Base-by-base conservation (phyloP, 768 basidiomycete species). In the Termitomyces sp. region DNA sequence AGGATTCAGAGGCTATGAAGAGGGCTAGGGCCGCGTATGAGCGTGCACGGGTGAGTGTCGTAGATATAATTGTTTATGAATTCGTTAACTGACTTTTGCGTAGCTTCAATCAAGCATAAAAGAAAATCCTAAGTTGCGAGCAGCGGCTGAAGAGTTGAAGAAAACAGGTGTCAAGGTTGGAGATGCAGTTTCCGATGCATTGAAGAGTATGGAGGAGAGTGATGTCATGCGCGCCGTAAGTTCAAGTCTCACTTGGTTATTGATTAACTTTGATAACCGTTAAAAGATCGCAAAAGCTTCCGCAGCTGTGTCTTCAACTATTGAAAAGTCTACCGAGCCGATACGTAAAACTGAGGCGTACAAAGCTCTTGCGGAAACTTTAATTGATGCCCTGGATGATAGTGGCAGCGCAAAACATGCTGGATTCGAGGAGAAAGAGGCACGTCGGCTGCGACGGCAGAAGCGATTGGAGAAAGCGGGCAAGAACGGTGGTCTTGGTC, bases 1-100 rank as follows among this genome's bases (percentile, higher is more conserved):
- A 98, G 78, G 97, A 98, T 71, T 94, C 93, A 55, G 94, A 96
- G 69, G 89, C 95, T 15, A 88, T 99, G 93, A 93, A 92, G 77
- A 83, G 81, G 66, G 95, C 95, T 2, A 84, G 82, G 70, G 94
- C 91, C 53, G 86, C 92, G 59, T 98, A 98, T 75, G 96, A 98
- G 76, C 85, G 89, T 61, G 94, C 96, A 8, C 83, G 96, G 75
- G 95, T 98, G 69, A 61, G 85, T 81, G n/a, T 36, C 13, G 33
- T 27, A 41, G 18, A 6, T 15, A 16, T 54, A 54, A 55, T 58
- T 16, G 24, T n/a, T 33, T n/a, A 31, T 54, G 39, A 20, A 27
- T n/a, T 54, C n/a, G 3, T 30, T n/a, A 0, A 51, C 44, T 60
- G 15, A 20, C n/a, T 41, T 60, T 54, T 52, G 47, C 49, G 1